Evolutionary conservation across 768 basidiomycete genomes (phyloP), one percentile per base, ranked within the genome.

Genomic region (Pholiota conissans): DNA sequence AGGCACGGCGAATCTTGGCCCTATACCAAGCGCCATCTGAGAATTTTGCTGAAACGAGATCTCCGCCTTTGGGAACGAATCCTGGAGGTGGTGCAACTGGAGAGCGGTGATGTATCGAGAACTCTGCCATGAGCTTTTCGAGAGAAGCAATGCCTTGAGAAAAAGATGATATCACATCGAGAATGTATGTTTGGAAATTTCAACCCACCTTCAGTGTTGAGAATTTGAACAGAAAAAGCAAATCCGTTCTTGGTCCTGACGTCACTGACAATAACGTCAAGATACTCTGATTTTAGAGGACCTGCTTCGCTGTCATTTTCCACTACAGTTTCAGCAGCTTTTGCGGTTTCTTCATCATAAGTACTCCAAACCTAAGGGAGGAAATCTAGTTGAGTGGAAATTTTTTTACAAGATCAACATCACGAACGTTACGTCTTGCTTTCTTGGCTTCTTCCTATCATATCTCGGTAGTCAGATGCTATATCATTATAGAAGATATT

Each of bases 21-120:
- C 96, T 90, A 73, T 98, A 98, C 97, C 96, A 99, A 48, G 88
- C 79, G 7, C 92, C 92, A 66, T 97, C 91, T 48, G 90, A 91
- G 74, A 98, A 98, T 68, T 94, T 94, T 16, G 95, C 96, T 11
- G 93, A 93, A 16, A 99, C 92, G 26, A 98, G 78, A 56, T 98
- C 95, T 7, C 95, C 95, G 18, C 82, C 84, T 67, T 85, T 87
- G 0, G 96, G 96, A 4, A 78, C 76, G 66, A 94, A 95, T 49
- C 81, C 84, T n/a, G 87, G 64, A 3, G 90, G 79, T 16, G 82
- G 70, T 20, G 79, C 69, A 3, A 81, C 73, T 13, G 86, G 80
- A 40, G 84, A 82, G 45, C 84, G 84, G 74, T 98, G 93, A 71
- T 95, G 86, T 32, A 90, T 66, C 5, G 93, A 90, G 66, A 99